These are phyloP conservation scores for Tolypocladium paradoxum DNA, from an alignment of 2,329 filamentous ascomycete species.

Conservation along the genomic window DNA sequence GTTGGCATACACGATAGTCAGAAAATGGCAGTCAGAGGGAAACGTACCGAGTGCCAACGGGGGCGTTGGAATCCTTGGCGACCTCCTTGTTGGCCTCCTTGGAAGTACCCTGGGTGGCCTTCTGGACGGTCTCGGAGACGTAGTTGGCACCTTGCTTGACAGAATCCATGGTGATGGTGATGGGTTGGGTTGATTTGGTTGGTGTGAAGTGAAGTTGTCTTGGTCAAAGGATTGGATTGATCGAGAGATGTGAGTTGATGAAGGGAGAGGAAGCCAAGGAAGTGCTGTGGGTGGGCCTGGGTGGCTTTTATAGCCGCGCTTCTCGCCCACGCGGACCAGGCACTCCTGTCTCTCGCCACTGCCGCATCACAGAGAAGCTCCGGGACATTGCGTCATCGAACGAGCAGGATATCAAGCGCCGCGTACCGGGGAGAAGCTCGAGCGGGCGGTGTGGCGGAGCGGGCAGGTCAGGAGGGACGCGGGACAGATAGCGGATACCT, in stretches of 20 bases:
- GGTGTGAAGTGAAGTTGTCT: conserved; percentile 3
- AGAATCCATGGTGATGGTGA: conserved; percentile 36
- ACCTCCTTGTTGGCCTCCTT: conserved; percentile 63
- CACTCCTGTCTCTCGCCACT: background rate
- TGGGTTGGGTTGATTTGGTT: conserved; percentile 5
- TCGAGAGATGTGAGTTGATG: background rate
- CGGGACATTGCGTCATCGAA: background rate
- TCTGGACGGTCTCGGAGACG: conserved; percentile 52
- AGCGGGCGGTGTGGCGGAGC: background rate
- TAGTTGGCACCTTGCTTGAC: conserved; percentile 55
- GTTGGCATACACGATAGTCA: background rate
- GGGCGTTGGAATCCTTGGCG: conserved; percentile 49
- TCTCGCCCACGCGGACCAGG: background rate
- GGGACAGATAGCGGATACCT: background rate
- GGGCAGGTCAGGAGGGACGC: background rate
- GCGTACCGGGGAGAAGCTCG: background rate
- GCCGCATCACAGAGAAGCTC: background rate
- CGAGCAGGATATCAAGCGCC: background rate
- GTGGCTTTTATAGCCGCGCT: background rate
- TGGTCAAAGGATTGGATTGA: background rate
- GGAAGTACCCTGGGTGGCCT: conserved; percentile 42
- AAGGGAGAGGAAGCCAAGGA: background rate
- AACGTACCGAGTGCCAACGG: conserved; percentile 40
- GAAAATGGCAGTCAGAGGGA: background rate
- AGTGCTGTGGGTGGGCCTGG: background rate